Evolutionary conservation across 768 basidiomycete species (phyloP), one percentile per base, ranked within the genome.

Genomic region (Strobilomyces echinocephalus): DNA sequence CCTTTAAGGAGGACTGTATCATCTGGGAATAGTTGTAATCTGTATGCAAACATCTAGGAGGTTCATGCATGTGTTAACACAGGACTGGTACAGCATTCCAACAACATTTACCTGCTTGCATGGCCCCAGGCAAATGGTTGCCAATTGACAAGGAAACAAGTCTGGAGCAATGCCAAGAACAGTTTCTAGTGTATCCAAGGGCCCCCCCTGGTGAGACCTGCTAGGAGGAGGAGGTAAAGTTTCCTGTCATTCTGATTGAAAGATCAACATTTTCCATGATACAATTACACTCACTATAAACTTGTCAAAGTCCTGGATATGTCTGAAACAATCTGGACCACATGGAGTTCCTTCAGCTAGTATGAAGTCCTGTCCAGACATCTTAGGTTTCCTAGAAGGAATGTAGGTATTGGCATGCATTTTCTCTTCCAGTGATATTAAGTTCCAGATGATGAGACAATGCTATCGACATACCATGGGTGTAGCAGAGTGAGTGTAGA

Each of bases 61-160:
- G 20, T 33, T 2, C 48, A 50, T 31, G 6, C 14, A 18, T 6
- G 6, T 15, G 8, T 28, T 5, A 53, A n/a, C 10, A 35, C 3
- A 14, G 9, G 15, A 35, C 26, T 15, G 7, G 0, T 14, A 3
- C 4, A 43, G 4, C 1, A 28, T 16, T 26, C 3, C 11, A 16
- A 26, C 11, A 16, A 26, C 3, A 10, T 15, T 34, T 55, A 77
- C 81, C 67, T 82, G 73, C 28, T 66, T 63, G 52, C 82, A 84
- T 10, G 73, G 71, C 53, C 72, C 77, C 11, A 74, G 69, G 44
- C 76, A 77, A 30, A 83, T 72, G 1, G 68, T 55, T 18, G 81
- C 76, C 26, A 83, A 55, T 55, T 79, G 70, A 55, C 83, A 84
- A 0, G 81, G 80, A 16, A 63, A 57, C 20, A 74, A 54, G 50